phyloP scores from a whole-genome alignment of 306 rosid genomes.

The Malus fusca region DNA sequence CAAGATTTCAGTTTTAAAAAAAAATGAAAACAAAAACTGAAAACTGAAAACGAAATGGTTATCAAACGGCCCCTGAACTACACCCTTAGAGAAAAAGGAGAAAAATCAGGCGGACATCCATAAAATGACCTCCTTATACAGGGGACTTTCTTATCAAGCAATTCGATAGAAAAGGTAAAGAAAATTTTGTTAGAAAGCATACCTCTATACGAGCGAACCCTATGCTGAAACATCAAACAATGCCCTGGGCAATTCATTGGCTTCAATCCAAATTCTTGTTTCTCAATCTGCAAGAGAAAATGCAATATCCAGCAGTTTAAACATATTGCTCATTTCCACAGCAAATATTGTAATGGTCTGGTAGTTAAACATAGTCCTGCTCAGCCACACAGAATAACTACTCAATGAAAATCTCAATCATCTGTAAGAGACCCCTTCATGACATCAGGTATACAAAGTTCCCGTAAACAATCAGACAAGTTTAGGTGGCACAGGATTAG shows the following conservation, averaged over 20 bases:
- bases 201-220: conserved; percentile 95
- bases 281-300: conserved; percentile 57
- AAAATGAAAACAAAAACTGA: no score
- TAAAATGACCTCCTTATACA: background rate
- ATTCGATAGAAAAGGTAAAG: background rate
- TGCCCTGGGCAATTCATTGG: conserved; percentile 99
- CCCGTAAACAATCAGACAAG: background rate
- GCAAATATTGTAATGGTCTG: background rate
- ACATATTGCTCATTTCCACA: background rate
- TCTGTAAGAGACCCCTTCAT: background rate
- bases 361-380: background rate
- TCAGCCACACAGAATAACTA: background rate
- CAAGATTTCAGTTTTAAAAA: no score
- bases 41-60: no score
- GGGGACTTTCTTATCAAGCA: background rate
- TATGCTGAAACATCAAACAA: conserved; percentile 88
- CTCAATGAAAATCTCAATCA: background rate
- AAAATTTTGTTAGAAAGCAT: background rate
- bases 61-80: no score
- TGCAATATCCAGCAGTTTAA: background rate
- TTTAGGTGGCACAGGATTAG: background rate
- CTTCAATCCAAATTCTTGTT: conserved; percentile 93
- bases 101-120: background rate
- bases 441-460: background rate
- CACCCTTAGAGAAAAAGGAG: no score